Evolutionary conservation across 2,329 filamentous ascomycete genomes (phyloP), one percentile per base, ranked within the genome.

Genomic region (Pseudopithomyces maydicus): DNA sequence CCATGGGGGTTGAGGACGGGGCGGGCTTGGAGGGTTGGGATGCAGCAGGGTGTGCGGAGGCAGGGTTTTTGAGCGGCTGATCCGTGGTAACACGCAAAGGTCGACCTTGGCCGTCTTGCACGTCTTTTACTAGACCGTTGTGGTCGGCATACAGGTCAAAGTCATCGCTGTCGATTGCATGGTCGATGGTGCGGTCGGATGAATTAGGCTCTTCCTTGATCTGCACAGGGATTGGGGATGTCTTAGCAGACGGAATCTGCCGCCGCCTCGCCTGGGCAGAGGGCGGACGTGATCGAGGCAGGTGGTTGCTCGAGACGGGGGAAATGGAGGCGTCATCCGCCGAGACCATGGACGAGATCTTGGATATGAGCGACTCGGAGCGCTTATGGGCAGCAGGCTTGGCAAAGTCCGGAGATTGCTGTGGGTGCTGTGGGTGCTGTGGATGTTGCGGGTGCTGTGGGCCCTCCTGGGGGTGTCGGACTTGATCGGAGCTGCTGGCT

Each of bases 121-220:
- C 52, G 49, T 69, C 73, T 57, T 74, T 74, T 2, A 76, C 72
- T 32, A 75, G 57, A n/a, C 73, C 73, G 51, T 76, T 70, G 36
- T 73, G 70, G 41, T 76, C 73, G 33, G 73, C 69, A 56, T 76
- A 76, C 3, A 76, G 65, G 59, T 76, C 74, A 50, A 69, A 75
- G 19, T 70, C 69, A 45, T 72, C 65, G 46, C 61, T 61, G 35
- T 58, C 52, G 20, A 61, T 55, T 12, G 66, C 52, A n/a, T 59
- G 59, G 36, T 50, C 62, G n/a, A 64, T 56, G 32, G 61, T 59
- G 19, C 54, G 65, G 17, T 57, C 38, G 22, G 57, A 42, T 12
- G 55, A 29, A 15, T 32, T 42, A n/a, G 57, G 52, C 46, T 71
- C 69, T 50, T 69, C 68, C 2, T 59, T 58, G 41, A 71, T 72